Evolutionary conservation across 768 basidiomycete genomes (phyloP), one percentile per base, ranked within the genome.

Genomic region (Cyathus striatus): DNA sequence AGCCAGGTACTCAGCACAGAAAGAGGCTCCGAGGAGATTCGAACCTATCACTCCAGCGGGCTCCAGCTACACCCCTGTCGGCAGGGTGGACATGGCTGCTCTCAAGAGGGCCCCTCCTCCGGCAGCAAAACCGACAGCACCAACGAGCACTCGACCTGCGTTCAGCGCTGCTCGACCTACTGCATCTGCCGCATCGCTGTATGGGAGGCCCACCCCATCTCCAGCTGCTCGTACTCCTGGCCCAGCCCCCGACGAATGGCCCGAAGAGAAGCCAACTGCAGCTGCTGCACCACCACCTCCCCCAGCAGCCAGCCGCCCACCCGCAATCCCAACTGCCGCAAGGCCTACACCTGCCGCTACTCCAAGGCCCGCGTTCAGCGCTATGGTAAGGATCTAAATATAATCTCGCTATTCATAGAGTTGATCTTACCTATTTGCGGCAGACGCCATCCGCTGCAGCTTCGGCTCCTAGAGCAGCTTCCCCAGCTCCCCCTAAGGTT

Each of bases 31-130:
- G 0, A 80, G 85, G 44, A 82, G 76, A 53, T 72, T 72, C 41
- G 86, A 90, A 49, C 86, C 87, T 4, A 92, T 94, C 50, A 76
- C 84, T 0, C 87, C 91, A 14, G 86, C 86, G 3, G 86, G 89
- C 7, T 81, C 85, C 1, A 80, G 60, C 51, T 90, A 90, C 61
- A 81, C 70, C 2, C 90, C 89, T 5, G 69, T 90, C 16, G 89
- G 89, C 14, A 79, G 70, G 45, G 75, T 81, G 2, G 86, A 91
- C 53, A 86, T 91, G 16, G 65, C 66, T 43, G 72, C 77, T 4
- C 54, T 85, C 53, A 75, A 73, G 47, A 76, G 73, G 33, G 66
- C 63, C 0, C 70, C 70, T 4, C 60, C 67, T 2, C 60, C 64
- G 12, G 56, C 65, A 22, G 43, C 63, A 2, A 65, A 64, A 38